phyloP scores from a whole-genome alignment of 257 asterid species.

The Thymus mandschuricus region DNA sequence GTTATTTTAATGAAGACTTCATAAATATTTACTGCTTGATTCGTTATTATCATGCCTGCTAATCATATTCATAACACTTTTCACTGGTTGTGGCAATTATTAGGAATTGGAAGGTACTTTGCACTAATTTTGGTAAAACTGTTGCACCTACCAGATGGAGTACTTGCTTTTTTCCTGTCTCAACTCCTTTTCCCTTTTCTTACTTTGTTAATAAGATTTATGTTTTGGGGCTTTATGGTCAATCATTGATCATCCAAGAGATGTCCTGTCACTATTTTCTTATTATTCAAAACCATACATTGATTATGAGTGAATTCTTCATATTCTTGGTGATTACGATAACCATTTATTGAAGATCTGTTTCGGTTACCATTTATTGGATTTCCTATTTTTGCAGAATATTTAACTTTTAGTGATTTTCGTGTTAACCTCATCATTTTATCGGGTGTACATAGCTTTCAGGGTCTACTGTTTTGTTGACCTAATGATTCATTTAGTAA shows the following conservation, averaged over 20 bases:
- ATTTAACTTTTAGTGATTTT: not conserved
- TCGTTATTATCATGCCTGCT: constrained; percentile 22
- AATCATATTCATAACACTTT: constrained; percentile 26
- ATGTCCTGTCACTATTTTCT: constrained; percentile 2
- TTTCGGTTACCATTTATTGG: not conserved
- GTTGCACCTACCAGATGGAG: constrained; percentile 31
- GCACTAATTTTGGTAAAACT: constrained; percentile 30
- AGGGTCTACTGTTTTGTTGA: not conserved
- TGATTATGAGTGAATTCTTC: not conserved
- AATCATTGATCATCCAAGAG: constrained; percentile 2
- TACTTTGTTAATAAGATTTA: not conserved
- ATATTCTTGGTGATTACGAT: constrained; percentile 1
- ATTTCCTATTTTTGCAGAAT: not conserved
- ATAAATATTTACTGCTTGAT: constrained; percentile 1
- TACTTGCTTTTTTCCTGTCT: constrained; percentile 20
- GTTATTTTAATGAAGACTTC: constrained; percentile 6
- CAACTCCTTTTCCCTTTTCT: constrained; percentile 1
- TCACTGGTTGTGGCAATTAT: constrained; percentile 26
- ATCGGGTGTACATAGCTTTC: not conserved
- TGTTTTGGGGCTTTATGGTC: constrained; percentile 9
- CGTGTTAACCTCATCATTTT: not conserved
- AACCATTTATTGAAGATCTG: not conserved
- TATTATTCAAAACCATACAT: not conserved
- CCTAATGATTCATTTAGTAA: too few species aligned
- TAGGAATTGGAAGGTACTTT: constrained; percentile 25